Conservation (phyloP, 768 basidiomycete species). For the Mycena crocata region DNA sequence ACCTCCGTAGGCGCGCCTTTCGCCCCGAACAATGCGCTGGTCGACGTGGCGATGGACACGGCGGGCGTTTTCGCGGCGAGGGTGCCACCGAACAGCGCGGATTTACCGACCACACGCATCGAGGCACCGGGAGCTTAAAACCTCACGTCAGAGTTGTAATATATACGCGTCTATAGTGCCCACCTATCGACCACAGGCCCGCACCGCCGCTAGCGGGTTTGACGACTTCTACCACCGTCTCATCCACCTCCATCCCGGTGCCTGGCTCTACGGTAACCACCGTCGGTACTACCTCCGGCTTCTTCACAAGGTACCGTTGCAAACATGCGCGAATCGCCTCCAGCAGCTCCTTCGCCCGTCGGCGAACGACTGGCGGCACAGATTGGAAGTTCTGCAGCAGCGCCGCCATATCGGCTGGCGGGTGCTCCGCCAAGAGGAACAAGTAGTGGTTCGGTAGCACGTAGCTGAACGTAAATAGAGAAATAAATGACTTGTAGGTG, state of each 20-base stretch:
- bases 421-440: conserved; percentile 77
- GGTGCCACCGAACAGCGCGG: conserved; percentile 40
- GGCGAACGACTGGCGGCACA: conserved; percentile 72
- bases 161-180: conserved; percentile 6
- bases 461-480: conserved; percentile 56
- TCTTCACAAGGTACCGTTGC: conserved; percentile 43
- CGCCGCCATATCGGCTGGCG: conserved; percentile 73
- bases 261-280: conserved; percentile 17
- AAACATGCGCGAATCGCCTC: conserved; percentile 68
- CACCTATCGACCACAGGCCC: conserved; percentile 47
- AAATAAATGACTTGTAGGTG: not conserved
- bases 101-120: conserved; percentile 5
- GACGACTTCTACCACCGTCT: conserved; percentile 8
- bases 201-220: conserved; percentile 14
- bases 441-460: conserved; percentile 81
- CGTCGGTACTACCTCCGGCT: conserved; percentile 3
- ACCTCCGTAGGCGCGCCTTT: conserved; percentile 18
- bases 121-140: conserved; percentile 3
- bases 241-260: conserved; percentile 25
- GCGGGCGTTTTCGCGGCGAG: conserved; percentile 4
- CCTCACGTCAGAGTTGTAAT: not conserved
- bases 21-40: conserved; percentile 61
- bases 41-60: conserved; percentile 39
- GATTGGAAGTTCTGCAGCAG: conserved; percentile 70
- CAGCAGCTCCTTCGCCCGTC: conserved; percentile 71